Base-by-base conservation (phyloP, 257 asterid species). In the Scutellaria galericulata region DNA sequence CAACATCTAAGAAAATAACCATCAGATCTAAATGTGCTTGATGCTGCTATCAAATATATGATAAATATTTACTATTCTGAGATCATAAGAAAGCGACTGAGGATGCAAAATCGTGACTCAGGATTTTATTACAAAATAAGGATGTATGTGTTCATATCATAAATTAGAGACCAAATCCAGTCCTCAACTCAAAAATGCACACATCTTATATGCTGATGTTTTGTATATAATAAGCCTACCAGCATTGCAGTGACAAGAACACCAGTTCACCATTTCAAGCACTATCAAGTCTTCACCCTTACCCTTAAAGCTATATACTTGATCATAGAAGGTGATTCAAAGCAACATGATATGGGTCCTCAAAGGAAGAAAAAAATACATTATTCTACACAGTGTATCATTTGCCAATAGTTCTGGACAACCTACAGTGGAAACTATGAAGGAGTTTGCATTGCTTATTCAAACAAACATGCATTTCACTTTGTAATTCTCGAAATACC, bases 271-370 rank as follows among this genome's bases (percentile, higher is more conserved):
- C 66, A 45, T 13, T 35, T 68, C 66, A 48, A 64, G 46, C 58
- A 73, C 68, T 3, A 47, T 39, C 52, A 54, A 31, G 14, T 31
- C 55, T 44, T 53, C 41, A 15, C 53, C 24, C 68, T 35, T 47
- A 15, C 53, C 24, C 68, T 35, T 47, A 12, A 46, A 39, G 42
- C 39, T 35, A 51, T 47, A 41, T 46, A 64, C 40, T 20, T 42
- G 57, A 59, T 11, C 18, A 24, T 13, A 7, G 31, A 61, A 27
- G 55, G 13, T 41, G 13, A 55, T 31, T 56, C 13, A 20, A 27
- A 51, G 10, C 24, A 31, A 53, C 14, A 56, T 14, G 7, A 61
- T 18, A 37, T 20, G 39, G 35, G 59, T 5, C 13, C 51, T 40
- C 27, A 15, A 53, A 53, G 20, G 22, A 40, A 35, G 42, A 31